Base-by-base conservation (phyloP, 192 early-diverging fungal species). In the Backusella tuberculispora region DNA sequence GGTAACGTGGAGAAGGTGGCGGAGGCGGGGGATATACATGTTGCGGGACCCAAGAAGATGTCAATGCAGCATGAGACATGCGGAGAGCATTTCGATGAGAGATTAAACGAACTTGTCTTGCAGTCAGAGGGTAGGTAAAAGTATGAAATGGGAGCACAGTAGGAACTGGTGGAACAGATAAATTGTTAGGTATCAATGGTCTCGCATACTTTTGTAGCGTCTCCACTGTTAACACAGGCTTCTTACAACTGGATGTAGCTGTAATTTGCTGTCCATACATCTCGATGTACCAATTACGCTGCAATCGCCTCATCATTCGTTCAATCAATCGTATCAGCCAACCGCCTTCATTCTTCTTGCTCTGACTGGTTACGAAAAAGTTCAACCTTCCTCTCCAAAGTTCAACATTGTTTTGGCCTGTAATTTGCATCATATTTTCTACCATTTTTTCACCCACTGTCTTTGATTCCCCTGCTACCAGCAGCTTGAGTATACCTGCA, bases 141-240 rank as follows among this genome's bases (percentile, higher is more conserved):
- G 95, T 96, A 80, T 97, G 95, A 85, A 97, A 98, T 15, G 96
- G 96, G 21, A 96, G 82, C 19, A 98, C 94, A 0, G 94, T 97
- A 0, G 95, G 94, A 9, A 95, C 90, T 1, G 83, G 80, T 15
- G 90, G 90, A 34, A 90, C 86, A 0, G 84, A 69, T 72, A 90
- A 76, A n/a, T 72, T 47, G 15, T 65, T 24, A 15, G 71, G 70
- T 34, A 77, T 44, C 41, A 66, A 29, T 10, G 76, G 76, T 63
- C 67, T 37, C 15, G 42, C 17, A 42, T 75, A 75, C 46, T 68
- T 75, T 56, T 68, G 65, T 19, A 47, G 1, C 5, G 34, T 19
- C 14, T 66, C 46, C 26, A 43, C 21, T 44, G 72, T 17, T 48
- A 63, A 24, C 12, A n/a, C 14, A 2, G 60, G 40, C 13, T 37